Conservation (phyloP, 148 eudicot species). For the Arctostaphylos glauca region DNA sequence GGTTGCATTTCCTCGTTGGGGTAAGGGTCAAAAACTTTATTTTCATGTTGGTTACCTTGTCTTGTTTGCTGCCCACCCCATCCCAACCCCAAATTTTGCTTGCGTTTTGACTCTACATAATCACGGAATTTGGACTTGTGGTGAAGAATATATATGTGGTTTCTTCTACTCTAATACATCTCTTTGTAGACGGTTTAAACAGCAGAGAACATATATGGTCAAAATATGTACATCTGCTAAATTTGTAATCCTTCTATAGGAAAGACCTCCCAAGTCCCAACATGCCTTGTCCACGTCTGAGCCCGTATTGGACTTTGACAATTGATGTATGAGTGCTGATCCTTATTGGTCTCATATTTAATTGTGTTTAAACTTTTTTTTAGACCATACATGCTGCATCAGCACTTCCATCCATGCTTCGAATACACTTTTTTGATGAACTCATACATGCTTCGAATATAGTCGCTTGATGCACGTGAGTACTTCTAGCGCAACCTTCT, state of each 20-base stretch:
- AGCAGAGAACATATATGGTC: too few species aligned
- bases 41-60: neutral
- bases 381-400: neutral
- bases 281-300: neutral
- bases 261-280: neutral
- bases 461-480: neutral
- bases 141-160: neutral
- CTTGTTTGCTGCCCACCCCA: too few species aligned
- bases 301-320: neutral
- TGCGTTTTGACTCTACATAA: neutral
- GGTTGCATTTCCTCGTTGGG: slow-evolving; percentile 91
- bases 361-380: neutral
- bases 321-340: neutral
- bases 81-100: neutral
- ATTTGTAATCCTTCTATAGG: neutral
- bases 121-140: neutral
- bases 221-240: neutral
- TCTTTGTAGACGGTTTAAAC: neutral
- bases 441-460: neutral
- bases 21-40: slow-evolving; percentile 41
- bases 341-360: neutral
- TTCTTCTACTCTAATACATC: neutral
- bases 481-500: neutral
- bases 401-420: neutral
- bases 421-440: neutral